Conservation (phyloP, 345 rosid genomes). For the Gossypioides kirkii region DNA sequence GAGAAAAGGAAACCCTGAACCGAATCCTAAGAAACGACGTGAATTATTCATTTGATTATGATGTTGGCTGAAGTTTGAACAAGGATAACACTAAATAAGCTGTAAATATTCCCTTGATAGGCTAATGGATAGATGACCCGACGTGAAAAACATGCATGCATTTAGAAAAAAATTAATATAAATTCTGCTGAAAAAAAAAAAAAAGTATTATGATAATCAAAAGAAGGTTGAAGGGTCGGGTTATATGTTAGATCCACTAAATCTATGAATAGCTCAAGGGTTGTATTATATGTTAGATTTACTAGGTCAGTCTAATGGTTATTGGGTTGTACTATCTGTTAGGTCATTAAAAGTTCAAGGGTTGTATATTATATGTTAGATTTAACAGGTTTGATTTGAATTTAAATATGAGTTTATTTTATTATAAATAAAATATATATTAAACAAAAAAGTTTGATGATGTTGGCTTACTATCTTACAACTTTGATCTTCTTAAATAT, state of each 20-base stretch:
- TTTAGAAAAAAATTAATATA: background rate
- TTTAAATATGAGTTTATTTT: background rate
- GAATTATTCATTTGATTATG: slow-evolving; percentile 38
- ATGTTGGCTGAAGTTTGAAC: too few species aligned
- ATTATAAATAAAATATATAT: background rate
- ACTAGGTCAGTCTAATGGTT: too few species aligned
- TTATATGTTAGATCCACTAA: background rate
- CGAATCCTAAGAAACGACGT: slow-evolving; percentile 86
- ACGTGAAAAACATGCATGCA: background rate
- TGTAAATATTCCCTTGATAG: background rate
- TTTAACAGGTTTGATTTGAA: background rate
- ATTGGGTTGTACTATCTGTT: too few species aligned
- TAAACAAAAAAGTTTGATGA: too few species aligned
- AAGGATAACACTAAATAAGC: slow-evolving; percentile 11
- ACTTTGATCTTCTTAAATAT: too few species aligned
- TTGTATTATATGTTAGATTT: background rate
- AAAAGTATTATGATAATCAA: background rate
- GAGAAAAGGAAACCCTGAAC: slow-evolving; percentile 89
- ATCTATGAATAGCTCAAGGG: too few species aligned
- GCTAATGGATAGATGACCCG: background rate
- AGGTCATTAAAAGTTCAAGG: too few species aligned
- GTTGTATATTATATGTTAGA: background rate
- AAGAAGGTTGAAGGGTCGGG: background rate
- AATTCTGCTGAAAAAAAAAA: too few species aligned
- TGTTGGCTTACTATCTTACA: too few species aligned